Base-by-base conservation (phyloP, 2,329 filamentous ascomycete species). In the Malbranchea cinnamomea region DNA sequence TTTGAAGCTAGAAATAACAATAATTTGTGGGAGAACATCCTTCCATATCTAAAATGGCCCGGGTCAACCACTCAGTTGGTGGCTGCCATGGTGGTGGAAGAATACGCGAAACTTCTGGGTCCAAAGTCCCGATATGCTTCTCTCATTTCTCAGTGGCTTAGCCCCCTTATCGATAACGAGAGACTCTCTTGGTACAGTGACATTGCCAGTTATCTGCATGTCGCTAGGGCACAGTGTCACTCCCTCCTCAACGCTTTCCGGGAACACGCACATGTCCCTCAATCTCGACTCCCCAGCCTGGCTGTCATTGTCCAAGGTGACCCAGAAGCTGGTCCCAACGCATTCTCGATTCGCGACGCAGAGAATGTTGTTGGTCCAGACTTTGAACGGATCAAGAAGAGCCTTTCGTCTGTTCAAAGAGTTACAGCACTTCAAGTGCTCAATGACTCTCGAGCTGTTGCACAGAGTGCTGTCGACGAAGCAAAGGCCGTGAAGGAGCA, bases 241-340 rank as follows among this genome's bases (percentile, higher is more conserved):
- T 83, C 89, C 37, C 62, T 98, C 14, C 63, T 95, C 36, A 84
- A 87, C 48, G 72, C 89, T 30, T 98, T 98, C 67, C 73, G 84
- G 43, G 87, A 95, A 42, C 76, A 84, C 45, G 84, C 81, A 21
- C 85, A 89, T 49, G 75, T 92, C 2, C 68, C 79, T 13, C 68
- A 73, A 28, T 65, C 68, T 37, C 80, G 77, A 48, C 61, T 95
- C 23, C 87, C 91, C 1, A 67, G 67, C 4, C 68, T 95, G 26
- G 83, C 89, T 13, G 82, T 92, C 2, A 74, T 98, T 11, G 87
- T 94, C 6, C 89, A 98, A 56, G 89, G 89, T 17, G 87, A 95
- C 47, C 66, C 79, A 4, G 80, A 91, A 47, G 87, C 89, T 20
- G 87, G 89, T 0, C 85, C 87, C 6, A 87, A 75, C 44, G 87